Conservation (phyloP, 2,329 filamentous ascomycete species). For the Sphaerulina populicola region DNA sequence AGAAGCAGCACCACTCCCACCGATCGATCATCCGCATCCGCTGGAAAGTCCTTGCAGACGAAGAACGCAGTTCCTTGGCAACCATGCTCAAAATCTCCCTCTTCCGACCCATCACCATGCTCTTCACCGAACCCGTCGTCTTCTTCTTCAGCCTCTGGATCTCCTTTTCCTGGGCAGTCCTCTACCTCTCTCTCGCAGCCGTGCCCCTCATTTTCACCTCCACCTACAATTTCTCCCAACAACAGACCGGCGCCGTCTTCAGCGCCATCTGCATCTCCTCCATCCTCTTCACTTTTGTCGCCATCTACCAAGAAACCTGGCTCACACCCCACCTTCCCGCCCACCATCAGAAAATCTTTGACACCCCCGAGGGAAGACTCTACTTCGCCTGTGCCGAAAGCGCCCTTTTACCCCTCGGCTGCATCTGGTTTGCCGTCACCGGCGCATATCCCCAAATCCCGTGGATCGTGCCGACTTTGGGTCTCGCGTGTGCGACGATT, state of each 20-base stretch:
- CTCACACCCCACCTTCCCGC: slow-evolving; percentile 16
- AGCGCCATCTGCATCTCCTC: slow-evolving; percentile 58
- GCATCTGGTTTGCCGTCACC: slow-evolving; percentile 75
- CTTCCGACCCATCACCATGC: slow-evolving; percentile 67
- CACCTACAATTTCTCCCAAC: slow-evolving; percentile 58
- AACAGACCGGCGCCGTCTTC: slow-evolving; percentile 65
- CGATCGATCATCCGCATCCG: slow-evolving; percentile 42
- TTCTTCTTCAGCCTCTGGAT: slow-evolving; percentile 88
- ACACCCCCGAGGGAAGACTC: slow-evolving; percentile 64
- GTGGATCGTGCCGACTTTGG: slow-evolving; percentile 65
- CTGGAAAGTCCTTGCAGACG: slow-evolving; percentile 73
- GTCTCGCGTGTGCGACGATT: slow-evolving; percentile 66
- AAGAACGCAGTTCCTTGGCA: slow-evolving; percentile 59
- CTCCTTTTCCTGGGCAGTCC: slow-evolving; percentile 77
- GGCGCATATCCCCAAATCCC: slow-evolving; percentile 50
- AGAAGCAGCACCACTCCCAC: slow-evolving; percentile 9
- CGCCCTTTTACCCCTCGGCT: slow-evolving; percentile 64
- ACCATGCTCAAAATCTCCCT: slow-evolving; percentile 67
- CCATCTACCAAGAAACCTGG: slow-evolving; percentile 36
- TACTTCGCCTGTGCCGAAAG: slow-evolving; percentile 77
- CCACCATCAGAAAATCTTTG: slow-evolving; percentile 34
- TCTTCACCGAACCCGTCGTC: slow-evolving; percentile 68
- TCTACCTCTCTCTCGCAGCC: slow-evolving; percentile 76
- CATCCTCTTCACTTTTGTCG: slow-evolving; percentile 64
- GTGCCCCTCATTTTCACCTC: slow-evolving; percentile 68